Evolutionary conservation across 495 filamentous ascomycete species (phyloP), one percentile per base, ranked within the genome.

Genomic region (Talaromyces liani): DNA sequence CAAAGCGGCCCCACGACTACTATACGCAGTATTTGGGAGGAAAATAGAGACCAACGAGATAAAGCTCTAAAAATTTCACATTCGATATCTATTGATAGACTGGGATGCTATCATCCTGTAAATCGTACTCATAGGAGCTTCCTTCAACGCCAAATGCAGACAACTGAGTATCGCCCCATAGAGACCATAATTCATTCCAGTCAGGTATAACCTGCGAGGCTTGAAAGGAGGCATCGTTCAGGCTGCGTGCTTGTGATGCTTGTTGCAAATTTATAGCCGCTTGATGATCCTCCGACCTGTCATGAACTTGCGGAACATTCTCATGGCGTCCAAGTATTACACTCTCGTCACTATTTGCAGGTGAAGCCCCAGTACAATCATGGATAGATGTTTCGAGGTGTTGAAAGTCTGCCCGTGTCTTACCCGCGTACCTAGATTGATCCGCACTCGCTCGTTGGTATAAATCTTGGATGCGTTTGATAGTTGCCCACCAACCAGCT

Each of bases 401-500:
- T 16, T 67, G 58, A 20, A 71, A 71, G 41, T 71, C 69, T 3
- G 49, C 61, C n/a, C 67, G 61, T 2, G 67, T 61, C 33, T 67
- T 71, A 9, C 69, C 69, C 31, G 61, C 60, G 31, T 69, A 71
- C 36, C 65, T 63, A 8, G 60, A 60, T 39, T 61, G 59, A 36
- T 71, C 63, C 1, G 65, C 54, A 3, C 63, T 63, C 3, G 69
- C 69, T 55, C 67, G 60, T 39, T 69, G 47, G 20, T 71, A 71
- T 25, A 71, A 57, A 6, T 67, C 61, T 4, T 62, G 65, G 2
- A 65, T 62, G 25, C 68, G 62, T 20, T 69, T 62, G 16, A 71
- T 65, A 8, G 69, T 71, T 53, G 63, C 60, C 8, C 68, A 63
- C 69, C 69, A 71, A 10, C 65, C 66, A 10, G 68, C 69, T 7